phyloP scores from a whole-genome alignment of 371 early-diverging fungal genomes.

The Lichtheimia hyalospora region DNA sequence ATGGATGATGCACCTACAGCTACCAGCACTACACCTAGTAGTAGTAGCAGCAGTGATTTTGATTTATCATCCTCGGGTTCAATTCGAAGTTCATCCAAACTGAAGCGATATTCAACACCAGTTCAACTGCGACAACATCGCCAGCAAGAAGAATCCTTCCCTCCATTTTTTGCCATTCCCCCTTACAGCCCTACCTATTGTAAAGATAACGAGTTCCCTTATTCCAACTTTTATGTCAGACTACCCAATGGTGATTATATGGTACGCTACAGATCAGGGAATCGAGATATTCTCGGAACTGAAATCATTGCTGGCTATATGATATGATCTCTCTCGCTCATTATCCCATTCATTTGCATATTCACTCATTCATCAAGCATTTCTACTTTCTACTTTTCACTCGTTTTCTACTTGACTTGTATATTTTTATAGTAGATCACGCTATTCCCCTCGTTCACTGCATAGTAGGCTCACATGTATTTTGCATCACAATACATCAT shows the following conservation, averaged over 20 bases:
- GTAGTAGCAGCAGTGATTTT: no score
- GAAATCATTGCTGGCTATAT: slow-evolving; percentile 43
- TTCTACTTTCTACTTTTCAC: neutral
- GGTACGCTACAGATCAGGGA: slow-evolving; percentile 46
- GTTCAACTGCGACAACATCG: no score
- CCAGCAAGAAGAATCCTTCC: no score
- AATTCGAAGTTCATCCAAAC: no score
- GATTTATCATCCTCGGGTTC: no score
- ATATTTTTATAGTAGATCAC: neutral
- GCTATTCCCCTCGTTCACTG: no score
- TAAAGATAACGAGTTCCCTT: slow-evolving; percentile 44
- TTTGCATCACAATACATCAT: no score
- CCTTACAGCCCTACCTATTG: slow-evolving; percentile 50
- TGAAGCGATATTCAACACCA: no score
- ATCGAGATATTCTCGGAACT: slow-evolving; percentile 44
- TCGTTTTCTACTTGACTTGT: neutral
- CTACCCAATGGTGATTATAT: slow-evolving; percentile 49
- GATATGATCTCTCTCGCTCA: slow-evolving; percentile 8
- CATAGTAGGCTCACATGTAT: no score
- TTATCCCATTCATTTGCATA: neutral
- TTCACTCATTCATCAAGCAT: neutral
- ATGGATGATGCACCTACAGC: slow-evolving; percentile 1
- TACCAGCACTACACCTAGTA: neutral
- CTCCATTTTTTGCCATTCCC: slow-evolving; percentile 23
- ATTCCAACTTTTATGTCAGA: slow-evolving; percentile 50